These are phyloP conservation scores for Paxillus involutus DNA, from an alignment of 768 basidiomycete genomes.

Conservation along the genomic window DNA sequence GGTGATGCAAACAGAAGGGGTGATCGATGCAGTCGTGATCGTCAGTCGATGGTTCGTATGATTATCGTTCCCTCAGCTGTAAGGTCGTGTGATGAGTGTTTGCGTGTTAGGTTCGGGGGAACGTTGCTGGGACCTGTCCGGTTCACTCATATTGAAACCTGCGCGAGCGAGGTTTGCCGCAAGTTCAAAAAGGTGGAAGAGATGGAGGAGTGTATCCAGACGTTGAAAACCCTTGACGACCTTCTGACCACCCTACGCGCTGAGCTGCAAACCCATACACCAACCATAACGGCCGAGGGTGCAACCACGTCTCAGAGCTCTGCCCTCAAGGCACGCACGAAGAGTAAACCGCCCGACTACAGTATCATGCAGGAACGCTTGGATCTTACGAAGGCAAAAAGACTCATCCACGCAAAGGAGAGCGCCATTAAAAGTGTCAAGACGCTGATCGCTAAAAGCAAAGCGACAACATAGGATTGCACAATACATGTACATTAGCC, in stretches of 20 bases:
- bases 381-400: constrained; percentile 63
- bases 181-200: constrained; percentile 68
- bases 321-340: constrained; percentile 6
- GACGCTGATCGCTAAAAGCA: constrained; percentile 46
- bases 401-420: constrained; percentile 69
- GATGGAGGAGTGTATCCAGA: constrained; percentile 57
- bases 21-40: constrained; percentile 77
- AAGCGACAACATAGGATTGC: not conserved
- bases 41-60: constrained; percentile 70
- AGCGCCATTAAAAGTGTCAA: constrained; percentile 66
- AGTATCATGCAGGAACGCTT: constrained; percentile 32
- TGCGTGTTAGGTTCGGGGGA: constrained; percentile 68
- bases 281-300: not conserved
- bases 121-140: constrained; percentile 72
- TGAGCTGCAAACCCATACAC: constrained; percentile 28
- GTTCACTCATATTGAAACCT: constrained; percentile 77
- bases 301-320: not conserved
- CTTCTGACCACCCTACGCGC: constrained; percentile 56
- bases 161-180: constrained; percentile 71
- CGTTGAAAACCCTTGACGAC: constrained; percentile 60
- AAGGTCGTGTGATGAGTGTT: not conserved
- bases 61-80: too few species aligned
- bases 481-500: not conserved
- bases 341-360: constrained; percentile 46
- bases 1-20: constrained; percentile 66